Evolutionary conservation across 768 basidiomycete genomes (phyloP), one percentile per base, ranked within the genome.

Genomic region (Boletus huronensis): DNA sequence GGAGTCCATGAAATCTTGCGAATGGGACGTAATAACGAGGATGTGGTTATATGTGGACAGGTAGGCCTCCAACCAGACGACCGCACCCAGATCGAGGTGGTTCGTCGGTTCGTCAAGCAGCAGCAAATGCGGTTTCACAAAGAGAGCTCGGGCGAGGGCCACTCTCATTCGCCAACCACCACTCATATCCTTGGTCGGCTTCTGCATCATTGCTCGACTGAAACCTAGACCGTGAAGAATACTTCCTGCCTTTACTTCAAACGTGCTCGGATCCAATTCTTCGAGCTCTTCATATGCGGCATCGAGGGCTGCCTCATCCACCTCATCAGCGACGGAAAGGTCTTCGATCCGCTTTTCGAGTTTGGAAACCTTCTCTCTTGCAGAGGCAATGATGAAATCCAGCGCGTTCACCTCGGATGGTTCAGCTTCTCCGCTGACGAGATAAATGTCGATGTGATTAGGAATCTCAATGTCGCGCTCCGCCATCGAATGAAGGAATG

Each of bases 91-190:
- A 79, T 98, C 96, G 71, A 97, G 79, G 72, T 96, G 94, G 69
- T 92, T 93, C 31, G 91, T 91, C 21, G 87, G 87, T 74, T 96
- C 93, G 69, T 98, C 97, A 61, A 99, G 85, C 32, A 99, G 77
- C 32, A 98, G 80, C 25, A 99, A 74, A 77, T 99, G 97, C 6
- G 96, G 96, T 73, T 95, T 98, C 72, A 99, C 76, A 73, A 98
- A 98, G 38, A 99, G 80, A 1, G 96, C 96, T 45, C 96, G 82
- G 32, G 96, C 96, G 36, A 99, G 87, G 14, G 96, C 90, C 51
- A 99, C 96, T 70, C 96, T 85, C 96, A 99, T 99, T 48, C 96
- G 83, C 96, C 96, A 99, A 64, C 96, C 96, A 82, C 96, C 96
- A 65, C 85, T 88, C 96, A 99, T 99, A 70, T 99, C 96, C 75